Conservation (phyloP, 345 rosid genomes). For the Anastatica hierochuntica region DNA sequence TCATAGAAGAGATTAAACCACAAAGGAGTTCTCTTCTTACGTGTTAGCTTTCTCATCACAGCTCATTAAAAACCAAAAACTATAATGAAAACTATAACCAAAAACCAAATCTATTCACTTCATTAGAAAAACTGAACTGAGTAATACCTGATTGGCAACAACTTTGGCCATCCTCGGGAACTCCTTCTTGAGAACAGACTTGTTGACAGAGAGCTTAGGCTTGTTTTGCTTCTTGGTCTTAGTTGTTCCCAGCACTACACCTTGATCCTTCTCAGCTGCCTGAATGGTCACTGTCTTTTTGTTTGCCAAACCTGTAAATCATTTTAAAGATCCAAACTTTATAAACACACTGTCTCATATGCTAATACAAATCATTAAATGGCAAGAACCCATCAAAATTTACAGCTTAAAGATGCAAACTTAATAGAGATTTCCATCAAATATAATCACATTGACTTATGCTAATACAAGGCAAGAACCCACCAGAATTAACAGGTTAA, state of each 20-base stretch:
- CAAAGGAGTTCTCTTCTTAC: constrained; percentile 6
- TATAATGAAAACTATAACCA: not conserved
- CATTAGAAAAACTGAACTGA: too few species aligned
- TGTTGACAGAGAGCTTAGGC: constrained; percentile 48
- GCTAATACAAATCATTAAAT: not conserved
- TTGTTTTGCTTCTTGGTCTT: constrained; percentile 65
- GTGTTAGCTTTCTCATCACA: constrained; percentile 26
- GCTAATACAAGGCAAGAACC: too few species aligned
- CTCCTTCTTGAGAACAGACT: constrained; percentile 59
- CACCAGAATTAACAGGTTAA: too few species aligned
- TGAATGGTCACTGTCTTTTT: constrained; percentile 46
- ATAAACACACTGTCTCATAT: not conserved
- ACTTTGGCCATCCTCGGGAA: constrained; percentile 65
- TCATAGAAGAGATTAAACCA: constrained; percentile 20
- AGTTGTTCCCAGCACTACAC: constrained; percentile 45
- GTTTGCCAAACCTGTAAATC: constrained; percentile 46
- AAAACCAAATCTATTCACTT: too few species aligned
- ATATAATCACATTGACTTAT: too few species aligned
- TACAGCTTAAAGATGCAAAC: not conserved
- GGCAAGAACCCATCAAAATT: not conserved
- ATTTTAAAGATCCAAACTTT: not conserved
- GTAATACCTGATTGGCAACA: constrained; percentile 53
- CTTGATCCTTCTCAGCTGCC: constrained; percentile 40
- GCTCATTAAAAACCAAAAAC: not conserved
- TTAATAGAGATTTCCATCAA: not conserved